Evolutionary conservation across 139 green algal species (phyloP).

Genomic region (Trebouxia sp.): DNA sequence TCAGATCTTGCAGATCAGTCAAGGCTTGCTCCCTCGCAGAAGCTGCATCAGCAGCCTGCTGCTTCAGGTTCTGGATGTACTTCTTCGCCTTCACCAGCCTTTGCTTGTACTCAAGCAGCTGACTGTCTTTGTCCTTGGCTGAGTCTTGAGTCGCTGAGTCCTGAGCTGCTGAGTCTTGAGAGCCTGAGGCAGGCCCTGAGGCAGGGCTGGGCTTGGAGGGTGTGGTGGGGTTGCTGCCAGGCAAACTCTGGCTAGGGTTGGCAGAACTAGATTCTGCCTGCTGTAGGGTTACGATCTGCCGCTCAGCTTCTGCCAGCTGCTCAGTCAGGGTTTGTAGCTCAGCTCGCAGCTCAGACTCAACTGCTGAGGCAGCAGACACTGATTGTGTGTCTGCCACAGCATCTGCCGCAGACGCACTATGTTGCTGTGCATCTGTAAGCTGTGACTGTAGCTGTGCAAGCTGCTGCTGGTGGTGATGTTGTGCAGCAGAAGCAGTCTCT

Average conservation of each 20-base stretch:
- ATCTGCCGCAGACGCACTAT: not conserved
- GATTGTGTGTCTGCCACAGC: not conserved
- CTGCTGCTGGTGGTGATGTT: not conserved
- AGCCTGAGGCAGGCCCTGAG: not conserved
- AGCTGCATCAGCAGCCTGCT: constrained; percentile 21
- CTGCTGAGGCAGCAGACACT: not conserved
- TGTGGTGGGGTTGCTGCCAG: not conserved
- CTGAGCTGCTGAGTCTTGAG: not conserved
- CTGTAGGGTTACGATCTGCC: not conserved
- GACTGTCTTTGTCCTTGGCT: not conserved
- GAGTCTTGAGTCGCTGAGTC: not conserved
- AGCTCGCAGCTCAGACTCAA: not conserved
- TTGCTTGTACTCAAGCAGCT: constrained; percentile 28
- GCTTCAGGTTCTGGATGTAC: constrained; percentile 16
- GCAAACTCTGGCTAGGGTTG: not conserved
- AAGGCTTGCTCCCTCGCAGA: constrained; percentile 5
- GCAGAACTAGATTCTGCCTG: not conserved
- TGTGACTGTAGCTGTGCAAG: not conserved
- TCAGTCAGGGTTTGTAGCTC: not conserved
- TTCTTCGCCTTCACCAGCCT: constrained; percentile 25
- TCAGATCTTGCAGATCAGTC: not conserved
- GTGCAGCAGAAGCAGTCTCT: not conserved
- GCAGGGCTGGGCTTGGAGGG: not conserved
- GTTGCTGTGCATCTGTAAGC: not conserved
- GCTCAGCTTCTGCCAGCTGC: constrained; percentile 6